phyloP scores from a whole-genome alignment of 495 filamentous ascomycete genomes.

The Cryomyces antarcticus region DNA sequence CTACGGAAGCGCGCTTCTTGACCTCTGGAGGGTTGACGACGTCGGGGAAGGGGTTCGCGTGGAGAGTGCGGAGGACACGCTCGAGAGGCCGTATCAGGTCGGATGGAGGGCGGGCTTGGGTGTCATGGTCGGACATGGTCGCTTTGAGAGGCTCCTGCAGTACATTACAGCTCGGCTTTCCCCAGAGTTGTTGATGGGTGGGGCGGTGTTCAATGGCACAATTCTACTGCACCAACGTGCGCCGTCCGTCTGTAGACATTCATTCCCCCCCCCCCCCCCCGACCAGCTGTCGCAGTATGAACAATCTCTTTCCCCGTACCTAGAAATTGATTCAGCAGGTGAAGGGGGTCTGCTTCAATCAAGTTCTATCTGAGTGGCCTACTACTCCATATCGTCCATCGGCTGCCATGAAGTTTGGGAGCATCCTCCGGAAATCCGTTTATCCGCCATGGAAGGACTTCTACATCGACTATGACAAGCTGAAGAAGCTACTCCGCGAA shows the following conservation, averaged over 20 bases:
- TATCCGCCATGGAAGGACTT: conserved; percentile 80
- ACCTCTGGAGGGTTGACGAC: conserved; percentile 40
- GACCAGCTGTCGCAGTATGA: neutral
- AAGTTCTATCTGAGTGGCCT: neutral
- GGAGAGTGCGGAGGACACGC: conserved; percentile 29
- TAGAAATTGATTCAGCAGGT: neutral
- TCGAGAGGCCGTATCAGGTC: conserved; percentile 17
- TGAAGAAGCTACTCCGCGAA: conserved; percentile 75
- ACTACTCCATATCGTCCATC: neutral
- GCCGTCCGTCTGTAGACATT: too few relatives aligned
- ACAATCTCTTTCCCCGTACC: neutral
- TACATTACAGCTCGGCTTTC: too few relatives aligned
- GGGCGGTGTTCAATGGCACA: too few relatives aligned
- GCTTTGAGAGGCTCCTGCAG: too few relatives aligned
- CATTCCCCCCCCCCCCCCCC: neutral
- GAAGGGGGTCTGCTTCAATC: neutral
- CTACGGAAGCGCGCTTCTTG: conserved; percentile 52
- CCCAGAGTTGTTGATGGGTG: too few relatives aligned
- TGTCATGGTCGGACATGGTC: too few relatives aligned
- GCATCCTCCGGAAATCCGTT: conserved; percentile 54
- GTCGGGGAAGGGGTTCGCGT: conserved; percentile 35
- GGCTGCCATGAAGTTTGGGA: conserved; percentile 71
- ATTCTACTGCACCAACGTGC: too few relatives aligned
- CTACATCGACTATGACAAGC: conserved; percentile 87
- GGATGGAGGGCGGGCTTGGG: neutral